Conservation (phyloP, 352 stramenopile species). For the Phytopythium mirpurense region DNA sequence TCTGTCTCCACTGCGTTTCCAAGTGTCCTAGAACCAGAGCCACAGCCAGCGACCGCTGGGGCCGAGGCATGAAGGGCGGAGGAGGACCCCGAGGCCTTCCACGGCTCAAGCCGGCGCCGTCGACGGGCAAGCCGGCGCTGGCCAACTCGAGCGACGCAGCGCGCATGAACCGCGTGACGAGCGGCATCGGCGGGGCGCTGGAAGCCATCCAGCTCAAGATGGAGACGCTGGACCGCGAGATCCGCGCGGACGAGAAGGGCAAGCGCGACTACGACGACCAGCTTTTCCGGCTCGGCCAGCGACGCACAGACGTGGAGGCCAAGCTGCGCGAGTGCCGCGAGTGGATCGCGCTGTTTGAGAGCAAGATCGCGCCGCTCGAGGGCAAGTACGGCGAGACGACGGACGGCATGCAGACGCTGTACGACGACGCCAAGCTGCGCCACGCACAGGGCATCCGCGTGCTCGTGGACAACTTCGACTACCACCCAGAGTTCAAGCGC, state of each 20-base stretch:
- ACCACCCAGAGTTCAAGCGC: slow-evolving; percentile 88
- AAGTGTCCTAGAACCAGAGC: too few species aligned
- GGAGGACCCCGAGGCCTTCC: slow-evolving; percentile 18
- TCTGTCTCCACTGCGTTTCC: too few species aligned
- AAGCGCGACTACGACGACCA: slow-evolving; percentile 79
- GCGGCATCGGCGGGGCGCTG: slow-evolving; percentile 58
- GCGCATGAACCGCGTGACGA: slow-evolving; percentile 72
- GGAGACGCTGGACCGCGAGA: slow-evolving; percentile 57
- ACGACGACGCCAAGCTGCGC: slow-evolving; percentile 82
- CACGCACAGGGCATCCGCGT: slow-evolving; percentile 80
- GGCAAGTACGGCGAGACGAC: slow-evolving; percentile 72
- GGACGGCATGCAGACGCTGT: slow-evolving; percentile 69
- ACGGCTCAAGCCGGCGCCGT: slow-evolving; percentile 44
- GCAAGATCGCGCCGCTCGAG: slow-evolving; percentile 66
- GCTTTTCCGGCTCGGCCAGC: slow-evolving; percentile 51
- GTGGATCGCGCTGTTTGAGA: slow-evolving; percentile 67
- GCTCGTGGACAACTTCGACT: slow-evolving; percentile 87
- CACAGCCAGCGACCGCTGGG: too few species aligned
- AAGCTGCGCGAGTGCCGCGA: slow-evolving; percentile 50
- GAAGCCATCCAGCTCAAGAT: slow-evolving; percentile 57
- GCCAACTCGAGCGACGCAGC: slow-evolving; percentile 36
- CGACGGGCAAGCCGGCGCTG: slow-evolving; percentile 34
- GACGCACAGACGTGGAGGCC: slow-evolving; percentile 41
- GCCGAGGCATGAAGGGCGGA: neutral
- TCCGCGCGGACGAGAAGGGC: slow-evolving; percentile 69